Base-by-base conservation (phyloP, 345 rosid species). In the Passiflora organensis region DNA sequence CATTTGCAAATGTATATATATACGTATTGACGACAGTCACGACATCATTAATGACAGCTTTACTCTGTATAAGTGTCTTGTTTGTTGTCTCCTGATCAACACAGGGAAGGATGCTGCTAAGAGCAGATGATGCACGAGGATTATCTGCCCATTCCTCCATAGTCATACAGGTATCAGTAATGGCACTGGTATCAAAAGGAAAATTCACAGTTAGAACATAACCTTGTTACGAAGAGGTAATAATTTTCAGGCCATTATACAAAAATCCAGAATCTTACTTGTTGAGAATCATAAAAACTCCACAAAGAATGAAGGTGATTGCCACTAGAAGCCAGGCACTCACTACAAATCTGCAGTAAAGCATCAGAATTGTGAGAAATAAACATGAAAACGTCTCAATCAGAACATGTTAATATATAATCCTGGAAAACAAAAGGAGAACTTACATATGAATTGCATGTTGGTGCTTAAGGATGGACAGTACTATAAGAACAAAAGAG, bases 271-370 rank as follows among this genome's bases (percentile, higher is more conserved):
- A 24, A 64, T n/a, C 82, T 79, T 81, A 93, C 99, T 72, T 89
- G 82, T 81, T 84, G 57, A 93, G 68, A 52, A 93, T 78, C 37
- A 93, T 56, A 55, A 93, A 89, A 53, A 81, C 81, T 56, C 95
- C 96, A 43, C 87, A 93, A 28, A 91, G 91, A 64, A 85, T 65
- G 71, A 87, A 91, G 49, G 96, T 87, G 53, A 87, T 63, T 36
- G 86, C 91, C 71, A 87, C 97, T n/a, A 91, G 72, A 43, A 91
- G 70, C 96, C 97, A 91, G 68, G 96, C 97, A 13, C 95, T 87
- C 64, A 76, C 67, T 1, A 91, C 79, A 37, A 91, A 83, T 80
- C 95, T 91, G 77, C 70, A 75, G 56, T 1, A 37, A 69, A 28
- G 32, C 12, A 1, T 18, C n/a, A 21, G 42, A n/a, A 52, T 45